A percentile compares a stretch with the other conserved stretches of the same genome.
Evolutionary conservation across 306 rosid genomes (phyloP).

Genomic region (Heteromeles arbutifolia): DNA sequence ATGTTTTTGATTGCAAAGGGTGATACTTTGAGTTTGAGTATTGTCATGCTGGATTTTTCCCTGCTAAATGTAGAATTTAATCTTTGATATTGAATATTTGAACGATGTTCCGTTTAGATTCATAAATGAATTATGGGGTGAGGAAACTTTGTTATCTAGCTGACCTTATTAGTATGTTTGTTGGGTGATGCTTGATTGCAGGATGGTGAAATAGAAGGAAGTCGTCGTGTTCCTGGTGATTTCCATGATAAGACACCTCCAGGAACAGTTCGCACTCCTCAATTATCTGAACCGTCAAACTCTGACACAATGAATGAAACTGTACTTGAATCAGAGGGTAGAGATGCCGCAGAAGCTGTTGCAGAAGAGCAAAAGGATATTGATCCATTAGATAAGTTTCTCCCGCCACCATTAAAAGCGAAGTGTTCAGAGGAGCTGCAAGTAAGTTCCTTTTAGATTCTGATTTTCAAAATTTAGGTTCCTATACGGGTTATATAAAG

Average conservation of each 20-base stretch:
- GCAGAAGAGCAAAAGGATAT: constrained; percentile 40
- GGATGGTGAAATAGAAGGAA: constrained; percentile 68
- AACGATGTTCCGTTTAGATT: not conserved
- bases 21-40: not conserved
- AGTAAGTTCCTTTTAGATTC: constrained; percentile 38
- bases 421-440: constrained; percentile 85
- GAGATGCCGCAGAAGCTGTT: constrained; percentile 33
- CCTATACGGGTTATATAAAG: not conserved
- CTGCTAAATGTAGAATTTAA: not conserved
- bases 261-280: constrained; percentile 33
- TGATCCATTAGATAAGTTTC: constrained; percentile 61
- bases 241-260: constrained; percentile 38
- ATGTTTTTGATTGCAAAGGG: too few relatives aligned
- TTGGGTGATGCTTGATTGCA: constrained; percentile 25
- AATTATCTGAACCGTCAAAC: constrained; percentile 40
- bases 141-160: not conserved
- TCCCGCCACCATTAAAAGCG: constrained; percentile 64
- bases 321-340: constrained; percentile 41
- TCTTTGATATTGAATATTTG: not conserved
- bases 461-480: not conserved
- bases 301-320: constrained; percentile 38
- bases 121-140: not conserved
- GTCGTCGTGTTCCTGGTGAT: constrained; percentile 61
- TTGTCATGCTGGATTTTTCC: not conserved
- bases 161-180: not conserved